phyloP scores from a whole-genome alignment of 2,329 filamentous ascomycete genomes.

The Apiospora malaysiana region DNA sequence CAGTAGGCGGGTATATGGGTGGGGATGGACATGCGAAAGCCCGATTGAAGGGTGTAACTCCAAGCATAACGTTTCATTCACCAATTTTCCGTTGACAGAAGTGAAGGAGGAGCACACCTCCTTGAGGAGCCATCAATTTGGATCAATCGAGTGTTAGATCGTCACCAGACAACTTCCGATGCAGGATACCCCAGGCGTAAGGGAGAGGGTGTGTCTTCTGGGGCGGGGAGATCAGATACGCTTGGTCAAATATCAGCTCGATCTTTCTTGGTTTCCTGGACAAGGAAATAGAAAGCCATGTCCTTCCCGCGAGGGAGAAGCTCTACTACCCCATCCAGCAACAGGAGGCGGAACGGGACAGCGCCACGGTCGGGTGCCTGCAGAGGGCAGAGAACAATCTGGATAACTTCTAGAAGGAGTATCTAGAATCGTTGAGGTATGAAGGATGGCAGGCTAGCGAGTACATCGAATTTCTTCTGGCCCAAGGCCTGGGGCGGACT shows the following conservation, averaged over 20 bases:
- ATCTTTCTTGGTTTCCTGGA: neutral
- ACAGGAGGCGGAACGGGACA: neutral
- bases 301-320: neutral
- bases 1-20: slow-evolving; percentile 65
- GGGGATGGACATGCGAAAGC: slow-evolving; percentile 65
- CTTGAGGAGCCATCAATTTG: neutral
- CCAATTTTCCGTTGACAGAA: slow-evolving; percentile 28
- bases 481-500: neutral
- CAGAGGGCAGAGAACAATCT: neutral
- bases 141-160: too few relatives aligned
- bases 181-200: too few relatives aligned
- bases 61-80: slow-evolving; percentile 40
- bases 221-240: neutral
- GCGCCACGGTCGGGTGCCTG: neutral
- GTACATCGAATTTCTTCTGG: neutral
- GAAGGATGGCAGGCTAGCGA: neutral
- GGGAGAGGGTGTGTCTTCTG: too few relatives aligned
- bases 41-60: slow-evolving; percentile 51
- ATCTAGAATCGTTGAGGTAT: neutral
- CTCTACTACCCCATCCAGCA: neutral
- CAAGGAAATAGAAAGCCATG: neutral
- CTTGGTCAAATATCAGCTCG: too few relatives aligned
- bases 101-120: slow-evolving; percentile 25
- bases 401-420: neutral
- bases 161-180: too few relatives aligned